Evolutionary conservation across 139 green algal genomes (phyloP).

Genomic region (Marvania coccoides): DNA sequence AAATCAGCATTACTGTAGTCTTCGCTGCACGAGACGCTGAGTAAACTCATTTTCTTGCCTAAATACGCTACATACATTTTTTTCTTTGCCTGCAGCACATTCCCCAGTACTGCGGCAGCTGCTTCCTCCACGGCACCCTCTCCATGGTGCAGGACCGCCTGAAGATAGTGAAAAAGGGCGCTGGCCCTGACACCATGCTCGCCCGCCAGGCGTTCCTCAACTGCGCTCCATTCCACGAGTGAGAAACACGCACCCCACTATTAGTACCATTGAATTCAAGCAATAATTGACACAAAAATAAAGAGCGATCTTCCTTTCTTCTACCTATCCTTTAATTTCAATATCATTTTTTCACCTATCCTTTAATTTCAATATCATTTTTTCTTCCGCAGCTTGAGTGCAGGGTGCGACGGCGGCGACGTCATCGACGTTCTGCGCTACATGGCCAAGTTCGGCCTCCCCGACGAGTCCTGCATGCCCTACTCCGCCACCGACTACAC

Average conservation of each 20-base stretch:
- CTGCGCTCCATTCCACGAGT: slow-evolving; percentile 44
- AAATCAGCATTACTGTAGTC: too few species aligned
- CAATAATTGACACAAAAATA: neutral
- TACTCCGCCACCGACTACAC: slow-evolving; percentile 45
- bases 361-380: neutral
- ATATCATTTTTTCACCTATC: neutral
- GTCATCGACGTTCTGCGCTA: slow-evolving; percentile 47
- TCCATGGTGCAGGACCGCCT: slow-evolving; percentile 51
- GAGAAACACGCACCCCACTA: neutral
- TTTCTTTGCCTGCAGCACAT: slow-evolving; percentile 16
- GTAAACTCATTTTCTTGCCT: neutral
- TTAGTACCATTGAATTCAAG: neutral
- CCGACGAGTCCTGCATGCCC: slow-evolving; percentile 42
- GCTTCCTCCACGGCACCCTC: slow-evolving; percentile 47
- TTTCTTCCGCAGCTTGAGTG: slow-evolving; percentile 10
- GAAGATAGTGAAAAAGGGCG: slow-evolving; percentile 47
- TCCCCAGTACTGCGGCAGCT: slow-evolving; percentile 49
- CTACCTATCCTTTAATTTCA: neutral
- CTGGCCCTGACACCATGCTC: slow-evolving; percentile 50
- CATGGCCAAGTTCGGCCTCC: slow-evolving; percentile 48
- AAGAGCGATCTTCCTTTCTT: neutral
- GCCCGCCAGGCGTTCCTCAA: slow-evolving; percentile 48
- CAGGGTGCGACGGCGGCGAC: slow-evolving; percentile 49
- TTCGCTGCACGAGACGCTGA: neutral
- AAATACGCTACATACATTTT: neutral